phyloP scores from a whole-genome alignment of 1,284 basidiomycete species.

The Rhodotorula sp. region DNA sequence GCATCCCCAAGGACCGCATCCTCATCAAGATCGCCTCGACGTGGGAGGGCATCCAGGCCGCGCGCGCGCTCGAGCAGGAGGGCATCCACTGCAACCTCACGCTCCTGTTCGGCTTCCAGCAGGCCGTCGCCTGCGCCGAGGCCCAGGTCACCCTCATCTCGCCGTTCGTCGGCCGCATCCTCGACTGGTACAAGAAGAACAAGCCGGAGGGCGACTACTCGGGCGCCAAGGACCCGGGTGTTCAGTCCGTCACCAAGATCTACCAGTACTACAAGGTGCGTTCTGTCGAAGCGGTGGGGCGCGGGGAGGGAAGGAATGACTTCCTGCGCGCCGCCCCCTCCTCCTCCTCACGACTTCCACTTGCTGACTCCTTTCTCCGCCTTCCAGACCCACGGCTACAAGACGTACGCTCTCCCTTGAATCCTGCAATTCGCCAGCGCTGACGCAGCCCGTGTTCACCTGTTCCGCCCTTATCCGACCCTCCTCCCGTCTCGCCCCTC shows the following conservation, averaged over 20 bases:
- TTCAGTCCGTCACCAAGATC: constrained; percentile 80
- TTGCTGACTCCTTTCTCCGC: no score
- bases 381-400: constrained; percentile 69
- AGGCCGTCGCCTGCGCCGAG: constrained; percentile 98
- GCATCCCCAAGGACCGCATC: constrained; percentile 88
- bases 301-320: no score
- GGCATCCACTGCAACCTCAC: constrained; percentile 98
- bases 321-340: no score
- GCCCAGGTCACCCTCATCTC: constrained; percentile 97
- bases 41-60: constrained; percentile 99
- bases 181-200: constrained; percentile 94
- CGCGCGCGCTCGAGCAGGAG: constrained; percentile 89
- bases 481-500: no score
- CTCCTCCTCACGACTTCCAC: no score
- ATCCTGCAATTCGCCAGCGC: no score
- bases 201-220: constrained; percentile 78
- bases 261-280: constrained; percentile 14
- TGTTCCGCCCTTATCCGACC: not conserved
- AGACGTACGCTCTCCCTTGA: constrained; percentile 60
- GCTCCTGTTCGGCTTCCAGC: constrained; percentile 95
- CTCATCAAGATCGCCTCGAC: constrained; percentile 99
- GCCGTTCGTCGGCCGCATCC: constrained; percentile 92
- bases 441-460: no score
- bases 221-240: constrained; percentile 93
- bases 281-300: not conserved